Conservation (phyloP, 108 stramenopile species). For the Skeletonema marinoi region DNA sequence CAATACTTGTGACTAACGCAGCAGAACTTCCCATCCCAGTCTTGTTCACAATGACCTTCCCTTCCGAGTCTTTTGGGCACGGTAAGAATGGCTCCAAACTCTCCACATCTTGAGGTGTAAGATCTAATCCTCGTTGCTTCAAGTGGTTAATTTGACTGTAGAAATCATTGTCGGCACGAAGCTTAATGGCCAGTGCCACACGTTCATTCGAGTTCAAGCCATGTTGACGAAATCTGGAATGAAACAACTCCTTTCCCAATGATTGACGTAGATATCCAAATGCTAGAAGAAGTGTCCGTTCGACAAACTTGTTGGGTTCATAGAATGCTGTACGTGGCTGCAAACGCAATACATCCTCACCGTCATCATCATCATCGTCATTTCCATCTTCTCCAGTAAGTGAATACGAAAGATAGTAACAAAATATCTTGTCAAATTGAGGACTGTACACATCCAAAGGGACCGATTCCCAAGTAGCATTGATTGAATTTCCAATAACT, state of each 20-base stretch:
- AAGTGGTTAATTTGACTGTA: constrained; percentile 87
- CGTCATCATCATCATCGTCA: constrained; percentile 10
- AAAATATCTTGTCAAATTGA: constrained; percentile 60
- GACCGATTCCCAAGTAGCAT: constrained; percentile 12
- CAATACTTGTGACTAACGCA: constrained; percentile 88
- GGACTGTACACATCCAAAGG: constrained; percentile 68
- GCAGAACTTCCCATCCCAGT: constrained; percentile 95
- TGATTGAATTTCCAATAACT: not conserved
- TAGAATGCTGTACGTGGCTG: constrained; percentile 13
- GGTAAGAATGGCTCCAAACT: constrained; percentile 79
- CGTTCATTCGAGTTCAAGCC: not conserved
- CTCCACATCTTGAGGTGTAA: constrained; percentile 63
- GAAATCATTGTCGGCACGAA: constrained; percentile 97
- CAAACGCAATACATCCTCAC: constrained; percentile 20
- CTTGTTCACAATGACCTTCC: constrained; percentile 79
- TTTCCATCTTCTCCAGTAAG: constrained; percentile 23
- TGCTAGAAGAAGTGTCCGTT: constrained; percentile 75
- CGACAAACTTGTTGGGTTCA: constrained; percentile 76
- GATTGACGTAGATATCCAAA: constrained; percentile 58
- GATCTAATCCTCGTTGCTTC: constrained; percentile 43
- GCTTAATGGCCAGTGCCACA: constrained; percentile 60
- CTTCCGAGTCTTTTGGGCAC: constrained; percentile 61
- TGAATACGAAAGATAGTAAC: constrained; percentile 41
- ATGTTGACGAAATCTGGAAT: constrained; percentile 16
- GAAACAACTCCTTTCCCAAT: constrained; percentile 34